Evolutionary conservation across 345 rosid species (phyloP), one percentile per base, ranked within the genome.

Genomic region (Gynandropsis gynandra): DNA sequence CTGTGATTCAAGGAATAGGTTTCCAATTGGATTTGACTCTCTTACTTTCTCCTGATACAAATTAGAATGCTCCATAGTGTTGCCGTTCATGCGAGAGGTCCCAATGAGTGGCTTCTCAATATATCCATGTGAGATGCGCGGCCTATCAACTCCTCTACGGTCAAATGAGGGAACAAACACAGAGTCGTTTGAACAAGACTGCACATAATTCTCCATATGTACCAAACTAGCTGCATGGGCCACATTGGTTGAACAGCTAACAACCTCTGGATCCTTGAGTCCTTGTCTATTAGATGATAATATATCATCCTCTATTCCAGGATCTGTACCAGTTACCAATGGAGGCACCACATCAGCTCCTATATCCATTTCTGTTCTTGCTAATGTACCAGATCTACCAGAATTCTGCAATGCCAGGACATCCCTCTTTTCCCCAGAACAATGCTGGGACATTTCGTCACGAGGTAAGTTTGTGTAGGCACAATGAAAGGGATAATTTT

Each of bases 241-340:
- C 50, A 72, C 43, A 70, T 55, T 72, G 45, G 64, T 45, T 39
- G 77, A 69, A 59, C 44, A 77, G 46, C 69, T 74, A 44, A 69
- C 69, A 44, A 79, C 75, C 70, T 82, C 88, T 5, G 93, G 95
- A 75, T 87, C 95, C 58, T 75, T 70, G 21, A 74, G 80, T 68
- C 95, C 80, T 59, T 78, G 86, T 65, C 67, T 76, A 69, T 79
- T 80, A 68, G 81, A 82, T 51, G 81, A 72, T 57, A 89, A 56
- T 54, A 92, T 41, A 69, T 87, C 97, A 54, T 79, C 74, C 65
- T 82, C 97, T 10, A 75, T 68, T 65, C 76, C 80, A 33, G 72
- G 62, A 51, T 61, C 51, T 13, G 50, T 41, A 38, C 56, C 61
- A 36, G 46, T 48, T 50, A 43, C 59, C 20, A 35, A 38, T 15